phyloP scores from a whole-genome alignment of 129 eudicot species.

The Escallonia rubra region DNA sequence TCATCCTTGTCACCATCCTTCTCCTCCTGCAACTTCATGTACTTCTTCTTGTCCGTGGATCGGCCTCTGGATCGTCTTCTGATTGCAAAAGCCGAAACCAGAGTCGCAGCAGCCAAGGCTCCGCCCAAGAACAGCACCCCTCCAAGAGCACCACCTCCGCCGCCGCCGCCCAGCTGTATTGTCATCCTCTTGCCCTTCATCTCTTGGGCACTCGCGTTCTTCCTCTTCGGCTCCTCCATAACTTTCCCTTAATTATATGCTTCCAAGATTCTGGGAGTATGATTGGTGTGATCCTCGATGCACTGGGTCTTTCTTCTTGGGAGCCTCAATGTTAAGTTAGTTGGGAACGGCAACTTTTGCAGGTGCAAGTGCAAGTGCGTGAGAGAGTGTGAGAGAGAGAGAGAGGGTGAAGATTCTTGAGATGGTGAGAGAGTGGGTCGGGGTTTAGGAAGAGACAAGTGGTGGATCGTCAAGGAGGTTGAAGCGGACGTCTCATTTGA shows the following conservation, averaged over 20 bases:
- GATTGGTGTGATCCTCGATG: slow-evolving; percentile 22
- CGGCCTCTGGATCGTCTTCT: slow-evolving; percentile 11
- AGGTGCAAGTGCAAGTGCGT: background rate
- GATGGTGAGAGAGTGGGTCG: background rate
- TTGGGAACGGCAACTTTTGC: background rate
- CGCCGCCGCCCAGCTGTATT: slow-evolving; percentile 27
- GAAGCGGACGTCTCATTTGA: slow-evolving; percentile 22
- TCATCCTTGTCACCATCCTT: slow-evolving; percentile 4
- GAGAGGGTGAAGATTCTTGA: background rate
- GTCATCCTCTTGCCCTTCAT: slow-evolving; percentile 14
- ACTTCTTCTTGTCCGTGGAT: slow-evolving; percentile 8
- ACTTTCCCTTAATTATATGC: background rate
- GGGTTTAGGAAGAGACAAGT: background rate
- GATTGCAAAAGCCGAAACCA: slow-evolving; percentile 30
- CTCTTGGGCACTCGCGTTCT: slow-evolving; percentile 7
- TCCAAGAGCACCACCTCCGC: slow-evolving; percentile 35
- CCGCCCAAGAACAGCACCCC: slow-evolving; percentile 52
- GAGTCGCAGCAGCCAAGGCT: slow-evolving; percentile 44
- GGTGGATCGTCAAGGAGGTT: slow-evolving; percentile 11
- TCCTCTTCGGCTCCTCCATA: slow-evolving; percentile 20
- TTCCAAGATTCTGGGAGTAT: slow-evolving; percentile 8
- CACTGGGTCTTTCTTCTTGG: slow-evolving; percentile 4
- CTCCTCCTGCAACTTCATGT: slow-evolving; percentile 13
- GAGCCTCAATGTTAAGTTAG: background rate
- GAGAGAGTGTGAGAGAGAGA: background rate